phyloP scores from a whole-genome alignment of 768 basidiomycete genomes.

The Tulasnella sp. region DNA sequence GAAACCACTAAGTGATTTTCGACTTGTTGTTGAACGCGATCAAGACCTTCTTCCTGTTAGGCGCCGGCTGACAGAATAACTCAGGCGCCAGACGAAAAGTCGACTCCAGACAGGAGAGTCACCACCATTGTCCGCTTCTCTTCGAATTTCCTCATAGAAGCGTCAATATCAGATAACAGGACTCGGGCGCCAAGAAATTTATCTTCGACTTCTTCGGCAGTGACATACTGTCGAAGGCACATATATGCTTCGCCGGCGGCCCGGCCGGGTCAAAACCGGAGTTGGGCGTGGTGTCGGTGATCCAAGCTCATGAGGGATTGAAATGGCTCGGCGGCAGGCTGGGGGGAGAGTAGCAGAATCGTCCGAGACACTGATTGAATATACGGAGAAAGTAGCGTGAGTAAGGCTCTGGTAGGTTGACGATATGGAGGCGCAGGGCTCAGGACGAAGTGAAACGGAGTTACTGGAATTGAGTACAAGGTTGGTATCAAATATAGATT shows the following conservation, averaged over 20 bases:
- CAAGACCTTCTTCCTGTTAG: constrained; percentile 22
- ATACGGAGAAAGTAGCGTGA: background rate
- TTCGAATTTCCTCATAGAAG: background rate
- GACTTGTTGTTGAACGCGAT: constrained; percentile 9
- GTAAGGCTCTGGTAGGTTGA: background rate
- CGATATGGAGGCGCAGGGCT: background rate
- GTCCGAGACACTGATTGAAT: background rate
- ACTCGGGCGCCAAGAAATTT: background rate
- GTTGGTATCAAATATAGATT: background rate
- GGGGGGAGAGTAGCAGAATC: background rate
- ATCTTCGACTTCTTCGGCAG: background rate
- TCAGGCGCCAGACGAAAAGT: background rate
- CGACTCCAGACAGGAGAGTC: background rate
- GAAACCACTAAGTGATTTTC: constrained; percentile 27
- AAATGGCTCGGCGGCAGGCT: background rate
- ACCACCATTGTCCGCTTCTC: background rate
- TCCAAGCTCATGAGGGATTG: background rate
- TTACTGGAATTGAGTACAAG: background rate
- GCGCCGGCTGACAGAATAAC: background rate
- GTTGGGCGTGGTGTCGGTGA: background rate
- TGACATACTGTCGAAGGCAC: background rate
- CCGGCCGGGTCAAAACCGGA: background rate
- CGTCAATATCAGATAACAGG: background rate
- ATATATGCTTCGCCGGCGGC: background rate
- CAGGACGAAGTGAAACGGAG: background rate